phyloP scores from a whole-genome alignment of 1,284 basidiomycete genomes.

The Coniferiporia weirii region DNA sequence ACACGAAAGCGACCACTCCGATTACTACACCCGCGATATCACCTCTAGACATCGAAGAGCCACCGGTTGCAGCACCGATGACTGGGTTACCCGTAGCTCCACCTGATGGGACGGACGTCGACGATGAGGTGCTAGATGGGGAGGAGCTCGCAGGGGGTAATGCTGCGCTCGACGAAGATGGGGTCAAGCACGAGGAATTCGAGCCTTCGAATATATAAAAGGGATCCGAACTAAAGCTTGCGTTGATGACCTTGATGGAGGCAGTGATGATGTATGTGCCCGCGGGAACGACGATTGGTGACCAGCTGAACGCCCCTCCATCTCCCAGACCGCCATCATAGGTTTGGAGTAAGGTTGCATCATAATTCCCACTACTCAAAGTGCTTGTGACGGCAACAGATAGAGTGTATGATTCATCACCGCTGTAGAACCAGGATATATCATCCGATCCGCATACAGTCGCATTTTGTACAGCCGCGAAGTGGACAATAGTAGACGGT shows the following conservation, averaged over 20 bases:
- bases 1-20: slow-evolving; percentile 9
- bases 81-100: slow-evolving; percentile 3
- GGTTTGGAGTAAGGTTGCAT: not conserved
- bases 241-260: not conserved
- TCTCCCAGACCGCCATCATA: not conserved
- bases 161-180: not conserved
- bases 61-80: slow-evolving; percentile 6
- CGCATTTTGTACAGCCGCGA: slow-evolving; percentile 3
- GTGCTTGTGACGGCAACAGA: not conserved
- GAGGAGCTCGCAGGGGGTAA: not conserved
- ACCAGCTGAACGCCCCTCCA: slow-evolving; percentile 7
- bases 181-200: slow-evolving; percentile 4
- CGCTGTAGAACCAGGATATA: slow-evolving; percentile 9
- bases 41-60: slow-evolving; percentile 4
- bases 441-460: slow-evolving; percentile 8
- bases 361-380: not conserved
- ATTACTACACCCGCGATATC: slow-evolving; percentile 16
- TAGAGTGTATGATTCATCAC: not conserved
- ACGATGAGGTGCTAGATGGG: not conserved
- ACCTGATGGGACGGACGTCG: not conserved
- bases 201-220: slow-evolving; percentile 9
- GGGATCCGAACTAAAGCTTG: not conserved
- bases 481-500: not conserved
- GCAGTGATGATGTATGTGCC: slow-evolving; percentile 6
- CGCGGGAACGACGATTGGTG: not conserved